Evolutionary conservation across 768 basidiomycete species (phyloP).

Genomic region (Boletus coccyginus): DNA sequence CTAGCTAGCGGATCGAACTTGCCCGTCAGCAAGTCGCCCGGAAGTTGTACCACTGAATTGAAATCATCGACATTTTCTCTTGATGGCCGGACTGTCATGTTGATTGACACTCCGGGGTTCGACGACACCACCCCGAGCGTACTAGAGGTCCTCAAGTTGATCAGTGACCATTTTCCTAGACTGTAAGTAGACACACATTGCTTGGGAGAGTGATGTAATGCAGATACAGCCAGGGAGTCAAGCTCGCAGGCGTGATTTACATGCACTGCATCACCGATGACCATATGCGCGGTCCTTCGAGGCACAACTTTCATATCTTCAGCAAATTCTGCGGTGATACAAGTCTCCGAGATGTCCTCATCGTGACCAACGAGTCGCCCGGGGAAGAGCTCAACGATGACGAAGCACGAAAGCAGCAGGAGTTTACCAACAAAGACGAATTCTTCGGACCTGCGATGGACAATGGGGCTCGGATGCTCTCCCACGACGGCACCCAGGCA

Average conservation of each 20-base stretch:
- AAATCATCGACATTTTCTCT: slow-evolving; percentile 42
- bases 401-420: slow-evolving; percentile 36
- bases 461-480: slow-evolving; percentile 41
- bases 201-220: background rate
- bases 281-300: slow-evolving; percentile 42
- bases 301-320: slow-evolving; percentile 45
- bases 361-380: slow-evolving; percentile 49
- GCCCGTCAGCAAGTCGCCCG: slow-evolving; percentile 36
- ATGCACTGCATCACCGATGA: slow-evolving; percentile 47
- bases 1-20: slow-evolving; percentile 45
- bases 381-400: slow-evolving; percentile 31
- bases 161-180: slow-evolving; percentile 33
- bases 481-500: slow-evolving; percentile 38
- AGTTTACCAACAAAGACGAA: slow-evolving; percentile 32
- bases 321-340: slow-evolving; percentile 47
- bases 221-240: slow-evolving; percentile 28
- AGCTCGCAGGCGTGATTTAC: slow-evolving; percentile 48
- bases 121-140: slow-evolving; percentile 48
- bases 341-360: slow-evolving; percentile 44
- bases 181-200: slow-evolving; percentile 13
- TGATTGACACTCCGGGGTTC: slow-evolving; percentile 62
- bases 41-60: slow-evolving; percentile 44
- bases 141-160: slow-evolving; percentile 43
- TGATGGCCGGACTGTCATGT: slow-evolving; percentile 39
- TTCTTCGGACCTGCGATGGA: slow-evolving; percentile 48